phyloP scores from a whole-genome alignment of 331 rosid genomes.

The Arachis monticola region DNA sequence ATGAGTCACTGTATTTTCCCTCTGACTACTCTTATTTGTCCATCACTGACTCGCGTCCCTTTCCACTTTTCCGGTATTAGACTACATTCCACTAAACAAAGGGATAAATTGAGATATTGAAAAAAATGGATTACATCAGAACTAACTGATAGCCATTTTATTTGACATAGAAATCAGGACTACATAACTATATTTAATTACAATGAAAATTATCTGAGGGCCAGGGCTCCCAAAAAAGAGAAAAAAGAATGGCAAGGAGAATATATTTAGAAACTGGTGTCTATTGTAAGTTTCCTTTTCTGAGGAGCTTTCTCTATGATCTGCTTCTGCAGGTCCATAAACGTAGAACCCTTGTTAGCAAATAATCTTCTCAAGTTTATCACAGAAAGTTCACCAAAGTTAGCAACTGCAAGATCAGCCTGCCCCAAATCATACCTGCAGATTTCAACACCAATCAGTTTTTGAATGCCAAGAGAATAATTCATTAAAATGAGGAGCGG shows the following conservation, averaged over 20 bases:
- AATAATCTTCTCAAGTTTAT: constrained; percentile 93
- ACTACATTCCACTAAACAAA: too few relatives aligned
- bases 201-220: constrained; percentile 33
- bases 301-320: constrained; percentile 75
- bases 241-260: constrained; percentile 25
- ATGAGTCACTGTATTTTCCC: too few relatives aligned
- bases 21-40: too few relatives aligned
- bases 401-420: constrained; percentile 93
- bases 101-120: neutral
- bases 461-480: constrained; percentile 16
- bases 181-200: constrained; percentile 43
- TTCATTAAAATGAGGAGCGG: neutral
- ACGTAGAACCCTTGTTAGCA: constrained; percentile 86
- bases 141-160: constrained; percentile 42
- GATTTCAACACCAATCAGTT: constrained; percentile 43
- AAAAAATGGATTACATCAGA: constrained; percentile 33
- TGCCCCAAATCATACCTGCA: constrained; percentile 85
- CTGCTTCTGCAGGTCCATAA: constrained; percentile 93
- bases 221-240: too few relatives aligned
- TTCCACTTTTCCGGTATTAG: too few relatives aligned
- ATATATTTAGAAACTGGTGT: constrained; percentile 73
- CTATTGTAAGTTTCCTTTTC: constrained; percentile 77
- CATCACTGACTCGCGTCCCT: too few relatives aligned
- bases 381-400: constrained; percentile 90
- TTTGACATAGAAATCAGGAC: constrained; percentile 20